A percentile compares a stretch with the other conserved stretches of the same genome.
Evolutionary conservation across 2,329 filamentous ascomycete species (phyloP).

Genomic region (Ascochyta fabae): DNA sequence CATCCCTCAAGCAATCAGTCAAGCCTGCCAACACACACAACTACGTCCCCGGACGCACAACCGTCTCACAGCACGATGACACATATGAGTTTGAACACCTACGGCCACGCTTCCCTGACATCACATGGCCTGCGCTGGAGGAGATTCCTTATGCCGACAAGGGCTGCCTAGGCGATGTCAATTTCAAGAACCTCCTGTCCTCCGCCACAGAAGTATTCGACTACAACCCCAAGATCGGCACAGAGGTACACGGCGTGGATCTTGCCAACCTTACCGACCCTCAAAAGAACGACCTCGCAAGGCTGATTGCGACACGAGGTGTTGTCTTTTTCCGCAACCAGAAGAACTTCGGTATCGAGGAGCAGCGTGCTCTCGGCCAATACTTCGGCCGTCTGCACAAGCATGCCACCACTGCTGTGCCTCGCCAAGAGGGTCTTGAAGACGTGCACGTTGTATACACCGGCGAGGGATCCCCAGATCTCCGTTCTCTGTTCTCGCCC

Average conservation of each 20-base stretch:
- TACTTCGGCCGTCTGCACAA: conserved; percentile 63
- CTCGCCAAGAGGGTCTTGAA: conserved; percentile 57
- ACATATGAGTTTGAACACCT: conserved; percentile 61
- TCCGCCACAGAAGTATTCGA: conserved; percentile 63
- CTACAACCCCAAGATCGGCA: conserved; percentile 63
- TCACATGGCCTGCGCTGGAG: conserved; percentile 59
- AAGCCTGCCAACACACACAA: conserved; percentile 39
- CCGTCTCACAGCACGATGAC: conserved; percentile 53
- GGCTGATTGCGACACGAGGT: conserved; percentile 60
- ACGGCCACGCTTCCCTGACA: conserved; percentile 59
- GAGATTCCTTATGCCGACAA: conserved; percentile 61
- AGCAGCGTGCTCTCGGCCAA: conserved; percentile 58
- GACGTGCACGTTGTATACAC: conserved; percentile 65
- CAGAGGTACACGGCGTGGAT: conserved; percentile 60
- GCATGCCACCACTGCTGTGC: conserved; percentile 62
- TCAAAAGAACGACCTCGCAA: conserved; percentile 62
- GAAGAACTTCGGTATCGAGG: conserved; percentile 60
- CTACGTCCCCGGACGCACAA: conserved; percentile 58
- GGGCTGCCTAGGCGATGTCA: conserved; percentile 60
- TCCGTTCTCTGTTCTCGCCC: conserved; percentile 61
- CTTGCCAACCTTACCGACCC: conserved; percentile 58
- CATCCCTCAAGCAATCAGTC: conserved; percentile 19
- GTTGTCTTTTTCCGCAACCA: conserved; percentile 66
- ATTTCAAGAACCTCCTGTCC: conserved; percentile 60
- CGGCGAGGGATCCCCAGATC: conserved; percentile 60